Percentiles rank a stretch among this genome's conserved stretches.
Conservation (phyloP, 495 filamentous ascomycete genomes). For the Pseudevernia furfuracea region DNA sequence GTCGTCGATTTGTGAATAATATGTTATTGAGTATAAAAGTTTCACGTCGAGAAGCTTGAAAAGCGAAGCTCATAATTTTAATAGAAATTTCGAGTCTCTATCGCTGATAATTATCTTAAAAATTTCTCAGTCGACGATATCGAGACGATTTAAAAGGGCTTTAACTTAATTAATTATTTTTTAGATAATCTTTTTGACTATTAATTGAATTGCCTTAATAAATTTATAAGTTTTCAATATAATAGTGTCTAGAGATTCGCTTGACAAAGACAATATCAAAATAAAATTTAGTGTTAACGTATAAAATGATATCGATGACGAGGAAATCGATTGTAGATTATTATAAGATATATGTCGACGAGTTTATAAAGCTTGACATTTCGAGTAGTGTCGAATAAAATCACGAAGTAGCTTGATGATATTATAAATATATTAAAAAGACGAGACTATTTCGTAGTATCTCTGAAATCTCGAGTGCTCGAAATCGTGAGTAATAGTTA, state of each 20-base stretch:
- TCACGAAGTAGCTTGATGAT: not conserved
- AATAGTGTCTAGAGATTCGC: not conserved
- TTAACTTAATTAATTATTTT: not conserved
- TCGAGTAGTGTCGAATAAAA: not conserved
- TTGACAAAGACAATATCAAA: not conserved
- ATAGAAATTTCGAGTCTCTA: conserved; percentile 10
- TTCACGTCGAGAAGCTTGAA: conserved; percentile 3
- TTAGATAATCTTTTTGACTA: not conserved
- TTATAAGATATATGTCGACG: not conserved
- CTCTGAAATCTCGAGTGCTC: not conserved
- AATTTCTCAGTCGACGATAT: conserved; percentile 3
- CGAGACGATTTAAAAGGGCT: not conserved
- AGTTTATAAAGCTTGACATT: not conserved
- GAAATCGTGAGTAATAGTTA: not conserved
- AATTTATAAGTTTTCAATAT: conserved; percentile 6
- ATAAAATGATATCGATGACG: conserved; percentile 1
- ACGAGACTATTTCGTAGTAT: not conserved
- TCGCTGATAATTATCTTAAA: conserved; percentile 10
- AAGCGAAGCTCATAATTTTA: not conserved
- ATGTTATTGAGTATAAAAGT: conserved; percentile 1
- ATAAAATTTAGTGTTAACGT: conserved; percentile 7
- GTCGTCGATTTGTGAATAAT: conserved; percentile 7
- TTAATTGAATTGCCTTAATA: conserved; percentile 5
- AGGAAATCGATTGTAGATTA: not conserved
- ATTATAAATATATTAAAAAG: not conserved